Percentiles rank a stretch among this genome's conserved stretches.
phyloP scores from a whole-genome alignment of 257 asterid genomes.

The Nicotiana knightiana region DNA sequence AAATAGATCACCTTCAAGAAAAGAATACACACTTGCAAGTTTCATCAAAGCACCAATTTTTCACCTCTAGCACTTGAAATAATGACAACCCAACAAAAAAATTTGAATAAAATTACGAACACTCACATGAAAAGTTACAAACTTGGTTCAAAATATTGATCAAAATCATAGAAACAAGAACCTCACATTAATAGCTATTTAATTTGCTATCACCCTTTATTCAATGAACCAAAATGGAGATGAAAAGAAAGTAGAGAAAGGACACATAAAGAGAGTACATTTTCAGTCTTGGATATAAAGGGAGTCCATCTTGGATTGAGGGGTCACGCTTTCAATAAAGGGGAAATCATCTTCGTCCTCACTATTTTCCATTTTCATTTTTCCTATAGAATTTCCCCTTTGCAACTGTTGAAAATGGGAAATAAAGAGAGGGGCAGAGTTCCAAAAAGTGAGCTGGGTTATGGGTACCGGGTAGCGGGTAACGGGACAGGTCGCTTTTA shows the following conservation, averaged over 20 bases:
- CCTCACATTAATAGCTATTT: background rate
- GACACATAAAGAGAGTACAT: conserved; percentile 28
- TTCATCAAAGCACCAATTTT: background rate
- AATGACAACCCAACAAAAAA: background rate
- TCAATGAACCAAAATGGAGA: background rate
- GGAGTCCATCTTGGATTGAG: conserved; percentile 95
- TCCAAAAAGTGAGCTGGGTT: background rate
- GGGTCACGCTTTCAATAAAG: conserved; percentile 74
- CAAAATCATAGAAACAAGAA: background rate
- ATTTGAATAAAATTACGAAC: too few relatives aligned
- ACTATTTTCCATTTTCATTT: conserved; percentile 92
- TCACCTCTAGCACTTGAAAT: background rate
- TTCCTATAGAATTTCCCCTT: background rate
- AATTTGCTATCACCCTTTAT: background rate
- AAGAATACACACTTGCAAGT: background rate
- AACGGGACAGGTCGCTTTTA: too few relatives aligned
- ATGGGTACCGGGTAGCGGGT: too few relatives aligned
- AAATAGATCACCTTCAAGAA: background rate
- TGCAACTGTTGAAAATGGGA: background rate
- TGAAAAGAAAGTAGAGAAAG: background rate
- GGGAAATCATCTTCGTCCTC: conserved; percentile 99
- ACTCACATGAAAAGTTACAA: background rate
- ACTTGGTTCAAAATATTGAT: background rate
- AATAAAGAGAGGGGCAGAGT: background rate
- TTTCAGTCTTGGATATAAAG: conserved; percentile 75